These are phyloP conservation scores for Thielaviopsis populi DNA, from an alignment of 2,329 filamentous ascomycete genomes.

Conservation along the genomic window DNA sequence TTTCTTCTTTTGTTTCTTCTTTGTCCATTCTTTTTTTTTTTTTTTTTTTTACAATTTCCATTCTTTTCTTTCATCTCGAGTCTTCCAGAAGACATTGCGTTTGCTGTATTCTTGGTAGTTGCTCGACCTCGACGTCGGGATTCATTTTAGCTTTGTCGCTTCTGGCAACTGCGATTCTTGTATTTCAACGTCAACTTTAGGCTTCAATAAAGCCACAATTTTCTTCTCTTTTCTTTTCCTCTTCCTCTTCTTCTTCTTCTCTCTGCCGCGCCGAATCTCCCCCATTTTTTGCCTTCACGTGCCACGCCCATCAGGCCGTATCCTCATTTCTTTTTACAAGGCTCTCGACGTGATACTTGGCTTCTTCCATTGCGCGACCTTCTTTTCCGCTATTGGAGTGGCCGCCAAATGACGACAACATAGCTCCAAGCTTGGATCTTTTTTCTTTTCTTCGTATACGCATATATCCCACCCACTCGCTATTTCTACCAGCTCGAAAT, in stretches of 20 bases:
- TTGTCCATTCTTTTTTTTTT: constrained; percentile 2
- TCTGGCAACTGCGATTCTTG: not conserved
- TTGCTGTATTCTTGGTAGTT: not conserved
- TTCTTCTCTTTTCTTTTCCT: not conserved
- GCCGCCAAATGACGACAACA: not conserved
- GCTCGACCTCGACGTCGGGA: not conserved
- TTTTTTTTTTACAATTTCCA: not conserved
- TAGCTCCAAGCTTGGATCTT: constrained; percentile 2
- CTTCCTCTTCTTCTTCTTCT: not conserved
- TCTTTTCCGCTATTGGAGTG: not conserved
- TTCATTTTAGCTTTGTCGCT: not conserved
- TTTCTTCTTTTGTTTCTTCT: not conserved
- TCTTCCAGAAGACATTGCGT: not conserved
- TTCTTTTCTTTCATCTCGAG: constrained; percentile 2
- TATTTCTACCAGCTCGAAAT: not conserved
- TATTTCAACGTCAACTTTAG: not conserved
- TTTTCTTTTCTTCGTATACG: not conserved
- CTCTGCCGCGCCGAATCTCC: not conserved
- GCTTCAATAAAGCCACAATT: not conserved
- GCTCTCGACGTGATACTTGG: not conserved
- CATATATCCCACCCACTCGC: not conserved
- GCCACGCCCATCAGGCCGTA: not conserved
- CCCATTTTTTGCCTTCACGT: not conserved
- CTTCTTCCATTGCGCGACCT: not conserved
- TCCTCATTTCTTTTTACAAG: not conserved